These are phyloP conservation scores for Rhododendron ferrugineum DNA, from an alignment of 148 eudicot genomes.

Conservation along the genomic window DNA sequence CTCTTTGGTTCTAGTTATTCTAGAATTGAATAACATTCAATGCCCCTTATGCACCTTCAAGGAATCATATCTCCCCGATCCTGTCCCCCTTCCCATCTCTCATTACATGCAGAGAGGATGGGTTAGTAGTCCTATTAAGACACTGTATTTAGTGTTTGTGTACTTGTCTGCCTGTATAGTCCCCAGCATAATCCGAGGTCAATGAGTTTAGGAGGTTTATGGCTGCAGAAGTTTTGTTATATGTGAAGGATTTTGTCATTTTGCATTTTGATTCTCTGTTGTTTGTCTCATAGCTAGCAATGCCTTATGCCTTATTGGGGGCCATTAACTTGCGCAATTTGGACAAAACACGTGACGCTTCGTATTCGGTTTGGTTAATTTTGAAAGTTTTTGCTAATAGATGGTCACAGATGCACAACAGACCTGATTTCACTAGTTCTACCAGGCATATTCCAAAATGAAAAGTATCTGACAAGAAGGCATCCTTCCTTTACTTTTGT, in stretches of 20 bases:
- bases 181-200: not conserved
- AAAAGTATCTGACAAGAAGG: not conserved
- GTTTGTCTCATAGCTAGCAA: not conserved
- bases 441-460: not conserved
- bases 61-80: not conserved
- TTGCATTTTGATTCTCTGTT: not conserved
- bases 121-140: not conserved
- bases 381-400: not conserved
- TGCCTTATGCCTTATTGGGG: not conserved
- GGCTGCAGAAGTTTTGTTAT: not conserved
- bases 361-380: not conserved
- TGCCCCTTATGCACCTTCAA: not conserved
- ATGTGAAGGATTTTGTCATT: not conserved
- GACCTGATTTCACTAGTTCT: not conserved
- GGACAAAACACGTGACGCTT: not conserved
- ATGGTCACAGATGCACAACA: not conserved
- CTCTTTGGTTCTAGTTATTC: not conserved
- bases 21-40: not conserved
- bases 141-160: not conserved
- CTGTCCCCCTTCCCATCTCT: not conserved
- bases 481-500: not conserved
- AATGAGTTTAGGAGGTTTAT: not conserved
- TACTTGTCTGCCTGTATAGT: not conserved
- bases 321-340: not conserved
- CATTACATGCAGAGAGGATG: not conserved